Evolutionary conservation across 768 basidiomycete genomes (phyloP).

Genomic region (Leccinum uliginosum): DNA sequence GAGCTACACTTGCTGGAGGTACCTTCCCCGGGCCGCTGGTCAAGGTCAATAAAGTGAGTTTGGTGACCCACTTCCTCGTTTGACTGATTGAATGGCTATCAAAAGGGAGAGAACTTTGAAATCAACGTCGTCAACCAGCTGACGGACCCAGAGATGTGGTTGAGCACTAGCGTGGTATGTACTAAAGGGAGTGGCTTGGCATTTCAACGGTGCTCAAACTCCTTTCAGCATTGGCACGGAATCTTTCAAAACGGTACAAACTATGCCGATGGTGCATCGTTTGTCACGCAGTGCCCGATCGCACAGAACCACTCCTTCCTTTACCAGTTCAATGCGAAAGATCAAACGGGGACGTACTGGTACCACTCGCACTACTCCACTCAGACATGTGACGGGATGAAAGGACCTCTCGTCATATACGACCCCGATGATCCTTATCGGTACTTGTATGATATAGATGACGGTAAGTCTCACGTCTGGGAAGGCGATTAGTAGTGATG

Average conservation of each 20-base stretch:
- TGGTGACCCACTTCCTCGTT: not conserved
- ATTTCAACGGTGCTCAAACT: not conserved
- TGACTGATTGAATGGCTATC: not conserved
- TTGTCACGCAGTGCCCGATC: constrained; percentile 34
- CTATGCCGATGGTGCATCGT: constrained; percentile 42
- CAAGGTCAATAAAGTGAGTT: constrained; percentile 28
- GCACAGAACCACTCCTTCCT: constrained; percentile 22
- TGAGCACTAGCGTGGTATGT: constrained; percentile 43
- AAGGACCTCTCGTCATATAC: constrained; percentile 39
- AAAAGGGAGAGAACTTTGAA: constrained; percentile 36
- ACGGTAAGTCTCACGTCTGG: constrained; percentile 31
- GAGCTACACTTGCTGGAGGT: constrained; percentile 36
- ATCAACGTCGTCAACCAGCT: constrained; percentile 46
- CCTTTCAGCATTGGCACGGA: constrained; percentile 52
- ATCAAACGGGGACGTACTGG: constrained; percentile 30
- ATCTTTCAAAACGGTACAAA: constrained; percentile 42
- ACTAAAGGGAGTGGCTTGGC: not conserved
- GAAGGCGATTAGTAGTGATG: not conserved
- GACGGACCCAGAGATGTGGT: constrained; percentile 44
- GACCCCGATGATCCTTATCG: constrained; percentile 38
- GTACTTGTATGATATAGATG: constrained; percentile 41
- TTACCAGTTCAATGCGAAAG: constrained; percentile 14
- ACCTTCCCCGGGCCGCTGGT: constrained; percentile 47
- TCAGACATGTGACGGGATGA: constrained; percentile 36
- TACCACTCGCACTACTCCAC: constrained; percentile 39